These are phyloP conservation scores for Rhipidocladum racemiflorum DNA, from an alignment of 176 grass and related monocot species.

Conservation along the genomic window DNA sequence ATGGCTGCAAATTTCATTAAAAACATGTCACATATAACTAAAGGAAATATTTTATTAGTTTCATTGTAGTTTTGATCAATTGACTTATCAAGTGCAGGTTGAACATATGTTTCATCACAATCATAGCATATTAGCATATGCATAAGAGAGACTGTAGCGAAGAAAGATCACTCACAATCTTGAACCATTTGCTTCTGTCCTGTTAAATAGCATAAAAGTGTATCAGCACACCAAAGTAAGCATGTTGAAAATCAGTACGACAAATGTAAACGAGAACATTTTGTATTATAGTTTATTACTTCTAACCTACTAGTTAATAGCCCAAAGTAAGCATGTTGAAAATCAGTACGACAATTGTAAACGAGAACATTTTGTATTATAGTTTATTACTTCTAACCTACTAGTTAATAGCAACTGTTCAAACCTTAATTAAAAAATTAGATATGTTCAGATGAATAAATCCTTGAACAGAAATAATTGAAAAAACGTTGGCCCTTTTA, in stretches of 20 bases:
- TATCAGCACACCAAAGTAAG: constrained; percentile 37
- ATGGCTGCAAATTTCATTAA: constrained; percentile 55
- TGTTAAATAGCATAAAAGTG: constrained; percentile 47
- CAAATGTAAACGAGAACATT: constrained; percentile 22
- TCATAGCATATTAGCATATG: not conserved
- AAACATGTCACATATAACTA: constrained; percentile 21
- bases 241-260: constrained; percentile 14
- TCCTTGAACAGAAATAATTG: constrained; percentile 3
- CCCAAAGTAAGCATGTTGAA: constrained; percentile 24
- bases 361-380: constrained; percentile 5
- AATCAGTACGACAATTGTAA: constrained; percentile 27
- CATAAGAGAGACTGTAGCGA: constrained; percentile 7
- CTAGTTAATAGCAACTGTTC: not conserved
- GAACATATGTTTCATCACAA: not conserved
- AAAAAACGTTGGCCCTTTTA: not conserved
- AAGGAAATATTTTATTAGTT: constrained; percentile 3
- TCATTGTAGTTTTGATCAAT: constrained; percentile 9
- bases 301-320: constrained; percentile 8
- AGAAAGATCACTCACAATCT: constrained; percentile 60
- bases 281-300: not conserved
- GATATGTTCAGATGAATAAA: not conserved
- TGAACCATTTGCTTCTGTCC: constrained; percentile 89
- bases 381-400: not conserved
- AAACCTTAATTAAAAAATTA: not conserved
- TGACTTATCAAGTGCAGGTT: constrained; percentile 11